Evolutionary conservation across 2,329 filamentous ascomycete genomes (phyloP).

Genomic region (Rhynchosporium secalis): DNA sequence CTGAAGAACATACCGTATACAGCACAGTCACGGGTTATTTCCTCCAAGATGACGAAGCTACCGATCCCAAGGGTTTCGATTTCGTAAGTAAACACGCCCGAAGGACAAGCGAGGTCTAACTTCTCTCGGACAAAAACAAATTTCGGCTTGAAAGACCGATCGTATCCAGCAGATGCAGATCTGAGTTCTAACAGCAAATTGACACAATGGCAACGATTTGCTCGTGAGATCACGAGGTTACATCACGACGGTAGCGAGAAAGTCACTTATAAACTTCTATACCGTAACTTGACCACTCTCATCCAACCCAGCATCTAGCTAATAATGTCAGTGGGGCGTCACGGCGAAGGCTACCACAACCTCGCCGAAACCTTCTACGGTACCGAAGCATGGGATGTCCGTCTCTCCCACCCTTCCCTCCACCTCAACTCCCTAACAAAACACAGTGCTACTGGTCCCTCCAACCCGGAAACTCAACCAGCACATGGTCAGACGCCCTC

Average conservation of each 20-base stretch:
- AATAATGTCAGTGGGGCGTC: slow-evolving; percentile 54
- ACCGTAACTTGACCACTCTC: slow-evolving; percentile 40
- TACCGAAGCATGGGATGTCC: slow-evolving; percentile 67
- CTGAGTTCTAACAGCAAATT: slow-evolving; percentile 44
- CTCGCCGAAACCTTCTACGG: slow-evolving; percentile 66
- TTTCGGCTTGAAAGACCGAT: slow-evolving; percentile 64
- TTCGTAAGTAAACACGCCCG: slow-evolving; percentile 61
- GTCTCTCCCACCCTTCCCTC: slow-evolving; percentile 33
- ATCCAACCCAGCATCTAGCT: slow-evolving; percentile 20
- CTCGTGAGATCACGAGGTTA: slow-evolving; percentile 54
- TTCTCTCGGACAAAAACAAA: slow-evolving; percentile 55
- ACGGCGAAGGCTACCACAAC: slow-evolving; percentile 68
- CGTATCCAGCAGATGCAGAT: slow-evolving; percentile 56
- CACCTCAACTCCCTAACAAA: slow-evolving; percentile 6
- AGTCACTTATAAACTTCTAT: slow-evolving; percentile 64
- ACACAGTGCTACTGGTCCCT: slow-evolving; percentile 64
- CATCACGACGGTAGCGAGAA: slow-evolving; percentile 48
- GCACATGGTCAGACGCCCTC: slow-evolving; percentile 62
- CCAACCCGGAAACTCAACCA: slow-evolving; percentile 61
- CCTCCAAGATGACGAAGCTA: slow-evolving; percentile 60
- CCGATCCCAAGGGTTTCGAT: slow-evolving; percentile 59
- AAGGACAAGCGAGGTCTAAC: slow-evolving; percentile 3
- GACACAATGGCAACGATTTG: slow-evolving; percentile 67
- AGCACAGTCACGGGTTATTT: slow-evolving; percentile 63
- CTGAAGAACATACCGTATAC: slow-evolving; percentile 48